Percentiles rank a stretch among this genome's conserved stretches.
These are phyloP conservation scores for Phytopythium cucurbitacearum DNA, from an alignment of 352 stramenopile species.

Conservation along the genomic window DNA sequence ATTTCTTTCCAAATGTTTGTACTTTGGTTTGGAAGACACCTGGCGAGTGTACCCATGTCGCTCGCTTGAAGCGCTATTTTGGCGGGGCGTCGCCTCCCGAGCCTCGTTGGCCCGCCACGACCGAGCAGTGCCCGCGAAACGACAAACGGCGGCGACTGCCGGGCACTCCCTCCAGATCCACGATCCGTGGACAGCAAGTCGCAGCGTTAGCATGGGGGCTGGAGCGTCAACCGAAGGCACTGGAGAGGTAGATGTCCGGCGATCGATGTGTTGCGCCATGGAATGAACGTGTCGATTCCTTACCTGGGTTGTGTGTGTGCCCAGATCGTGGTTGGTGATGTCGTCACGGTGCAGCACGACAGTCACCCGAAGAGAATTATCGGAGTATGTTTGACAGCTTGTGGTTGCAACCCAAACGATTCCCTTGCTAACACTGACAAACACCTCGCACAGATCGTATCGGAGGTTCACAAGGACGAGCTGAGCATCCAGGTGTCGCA, in stretches of 20 bases:
- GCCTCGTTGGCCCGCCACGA: no score
- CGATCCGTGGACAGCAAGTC: no score
- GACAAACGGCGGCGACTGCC: no score
- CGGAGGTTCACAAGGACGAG: slow-evolving; percentile 34
- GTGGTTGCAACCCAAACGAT: not conserved
- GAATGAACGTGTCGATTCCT: not conserved
- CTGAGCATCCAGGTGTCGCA: slow-evolving; percentile 57
- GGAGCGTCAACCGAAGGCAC: slow-evolving; percentile 25
- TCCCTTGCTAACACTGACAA: slow-evolving; percentile 3
- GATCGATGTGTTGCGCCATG: no score
- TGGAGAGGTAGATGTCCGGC: slow-evolving; percentile 16
- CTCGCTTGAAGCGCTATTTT: no score
- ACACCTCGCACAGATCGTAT: slow-evolving; percentile 29
- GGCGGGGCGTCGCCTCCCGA: no score
- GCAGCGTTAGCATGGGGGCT: slow-evolving; percentile 22
- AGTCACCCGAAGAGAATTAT: slow-evolving; percentile 50
- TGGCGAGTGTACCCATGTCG: no score
- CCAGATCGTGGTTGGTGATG: slow-evolving; percentile 55
- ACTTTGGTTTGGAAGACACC: no score
- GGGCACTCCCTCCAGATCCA: no score
- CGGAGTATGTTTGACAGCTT: slow-evolving; percentile 24
- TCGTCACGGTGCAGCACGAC: slow-evolving; percentile 49
- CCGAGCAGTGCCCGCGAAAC: no score
- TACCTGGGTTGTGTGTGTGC: slow-evolving; percentile 1
- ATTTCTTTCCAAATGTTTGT: no score